phyloP scores from a whole-genome alignment of 345 rosid genomes.

The Noccaea caerulescens region DNA sequence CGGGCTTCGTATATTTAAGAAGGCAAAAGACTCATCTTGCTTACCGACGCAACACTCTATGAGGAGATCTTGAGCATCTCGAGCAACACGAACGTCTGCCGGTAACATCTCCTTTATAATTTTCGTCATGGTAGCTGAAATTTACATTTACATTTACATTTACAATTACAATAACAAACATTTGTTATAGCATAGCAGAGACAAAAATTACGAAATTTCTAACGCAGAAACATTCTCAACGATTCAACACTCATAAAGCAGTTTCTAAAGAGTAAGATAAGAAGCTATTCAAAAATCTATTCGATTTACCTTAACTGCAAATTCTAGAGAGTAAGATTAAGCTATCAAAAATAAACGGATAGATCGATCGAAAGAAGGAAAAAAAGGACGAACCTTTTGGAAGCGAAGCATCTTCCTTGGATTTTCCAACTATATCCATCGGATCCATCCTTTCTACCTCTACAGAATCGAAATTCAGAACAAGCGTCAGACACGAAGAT shows the following conservation, averaged over 20 bases:
- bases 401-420: conserved; percentile 99
- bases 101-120: conserved; percentile 99
- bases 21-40: conserved; percentile 32
- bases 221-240: not conserved
- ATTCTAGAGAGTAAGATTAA: not conserved
- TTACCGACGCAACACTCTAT: conserved; percentile 99
- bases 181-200: not conserved
- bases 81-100: conserved; percentile 97
- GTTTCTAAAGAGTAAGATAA: not conserved
- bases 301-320: conserved; percentile 9
- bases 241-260: not conserved
- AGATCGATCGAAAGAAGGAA: not conserved
- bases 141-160: no score
- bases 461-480: conserved; percentile 40
- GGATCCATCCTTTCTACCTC: conserved; percentile 68
- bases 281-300: not conserved
- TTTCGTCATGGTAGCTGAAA: conserved; percentile 98
- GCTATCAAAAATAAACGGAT: not conserved
- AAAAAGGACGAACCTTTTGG: conserved; percentile 71
- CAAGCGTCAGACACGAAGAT: not conserved
- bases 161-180: conserved; percentile 13
- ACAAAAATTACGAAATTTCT: not conserved
- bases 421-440: conserved; percentile 97
- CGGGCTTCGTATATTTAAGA: not conserved
- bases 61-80: conserved; percentile 98